Evolutionary conservation across 768 basidiomycete genomes (phyloP).

Genomic region (Tremella fuciformis): DNA sequence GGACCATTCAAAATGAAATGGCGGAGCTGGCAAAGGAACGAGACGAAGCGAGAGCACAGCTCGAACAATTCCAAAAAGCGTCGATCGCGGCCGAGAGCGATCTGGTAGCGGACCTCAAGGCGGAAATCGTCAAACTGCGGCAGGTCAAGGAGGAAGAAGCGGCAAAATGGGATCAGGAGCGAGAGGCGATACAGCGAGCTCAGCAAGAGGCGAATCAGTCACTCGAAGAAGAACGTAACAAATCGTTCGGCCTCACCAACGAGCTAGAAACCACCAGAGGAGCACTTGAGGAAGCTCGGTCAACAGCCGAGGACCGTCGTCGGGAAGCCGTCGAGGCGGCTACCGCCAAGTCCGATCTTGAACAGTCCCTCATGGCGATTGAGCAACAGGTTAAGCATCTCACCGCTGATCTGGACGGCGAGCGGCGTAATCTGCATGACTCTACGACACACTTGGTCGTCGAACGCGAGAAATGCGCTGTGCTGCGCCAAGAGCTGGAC

Average conservation of each 20-base stretch:
- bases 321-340: too few relatives aligned
- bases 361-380: too few relatives aligned
- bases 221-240: not conserved
- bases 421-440: too few relatives aligned
- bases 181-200: not conserved
- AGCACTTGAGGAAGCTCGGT: too few relatives aligned
- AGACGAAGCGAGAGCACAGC: constrained; percentile 1
- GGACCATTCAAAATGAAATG: not conserved
- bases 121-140: constrained; percentile 24
- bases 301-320: too few relatives aligned
- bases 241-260: not conserved
- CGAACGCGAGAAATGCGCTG: too few relatives aligned
- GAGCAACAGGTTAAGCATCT: too few relatives aligned
- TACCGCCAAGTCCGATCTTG: too few relatives aligned
- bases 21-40: constrained; percentile 1
- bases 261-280: too few relatives aligned
- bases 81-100: constrained; percentile 24
- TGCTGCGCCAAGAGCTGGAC: too few relatives aligned
- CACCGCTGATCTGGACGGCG: too few relatives aligned
- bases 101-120: constrained; percentile 18
- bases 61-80: constrained; percentile 14
- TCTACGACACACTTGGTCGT: too few relatives aligned
- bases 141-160: constrained; percentile 8
- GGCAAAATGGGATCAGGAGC: constrained; percentile 2
- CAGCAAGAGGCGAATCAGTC: not conserved